These are phyloP conservation scores for Neurospora sp. DNA, from an alignment of 495 filamentous ascomycete species.

Conservation along the genomic window DNA sequence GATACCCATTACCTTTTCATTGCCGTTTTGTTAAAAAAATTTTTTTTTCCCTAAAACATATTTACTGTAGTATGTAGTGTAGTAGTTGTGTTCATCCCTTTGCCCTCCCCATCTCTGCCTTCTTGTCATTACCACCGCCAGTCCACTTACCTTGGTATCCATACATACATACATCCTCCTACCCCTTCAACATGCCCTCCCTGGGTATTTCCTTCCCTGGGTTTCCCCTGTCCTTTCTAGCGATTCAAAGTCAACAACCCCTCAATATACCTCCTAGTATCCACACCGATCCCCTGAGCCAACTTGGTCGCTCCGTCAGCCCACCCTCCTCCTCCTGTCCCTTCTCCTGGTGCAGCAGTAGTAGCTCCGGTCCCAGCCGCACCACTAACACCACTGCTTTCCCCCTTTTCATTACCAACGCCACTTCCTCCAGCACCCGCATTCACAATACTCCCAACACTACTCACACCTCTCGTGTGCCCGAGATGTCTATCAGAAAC, in stretches of 20 bases:
- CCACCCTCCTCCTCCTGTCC: slow-evolving; percentile 31
- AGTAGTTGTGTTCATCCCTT: too few species aligned
- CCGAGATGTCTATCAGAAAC: not conserved
- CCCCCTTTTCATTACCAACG: not conserved
- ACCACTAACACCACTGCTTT: slow-evolving; percentile 5
- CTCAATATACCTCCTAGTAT: slow-evolving; percentile 81
- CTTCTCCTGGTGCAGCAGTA: slow-evolving; percentile 20
- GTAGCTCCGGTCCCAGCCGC: slow-evolving; percentile 17
- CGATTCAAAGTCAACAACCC: slow-evolving; percentile 65
- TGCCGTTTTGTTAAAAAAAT: too few species aligned
- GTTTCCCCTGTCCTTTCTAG: too few species aligned
- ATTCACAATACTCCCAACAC: not conserved
- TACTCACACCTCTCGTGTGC: not conserved
- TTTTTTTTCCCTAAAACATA: too few species aligned
- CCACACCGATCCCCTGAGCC: slow-evolving; percentile 80
- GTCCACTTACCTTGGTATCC: too few species aligned
- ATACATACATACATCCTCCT: too few species aligned
- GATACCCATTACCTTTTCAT: too few species aligned
- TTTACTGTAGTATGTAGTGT: too few species aligned
- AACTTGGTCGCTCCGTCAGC: slow-evolving; percentile 53
- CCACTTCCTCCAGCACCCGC: not conserved
- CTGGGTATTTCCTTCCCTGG: too few species aligned
- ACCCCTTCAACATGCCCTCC: too few species aligned
- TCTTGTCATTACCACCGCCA: too few species aligned
- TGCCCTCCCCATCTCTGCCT: too few species aligned